These are phyloP conservation scores for Naganishia sp. DNA, from an alignment of 1,284 basidiomycete species.

Conservation along the genomic window DNA sequence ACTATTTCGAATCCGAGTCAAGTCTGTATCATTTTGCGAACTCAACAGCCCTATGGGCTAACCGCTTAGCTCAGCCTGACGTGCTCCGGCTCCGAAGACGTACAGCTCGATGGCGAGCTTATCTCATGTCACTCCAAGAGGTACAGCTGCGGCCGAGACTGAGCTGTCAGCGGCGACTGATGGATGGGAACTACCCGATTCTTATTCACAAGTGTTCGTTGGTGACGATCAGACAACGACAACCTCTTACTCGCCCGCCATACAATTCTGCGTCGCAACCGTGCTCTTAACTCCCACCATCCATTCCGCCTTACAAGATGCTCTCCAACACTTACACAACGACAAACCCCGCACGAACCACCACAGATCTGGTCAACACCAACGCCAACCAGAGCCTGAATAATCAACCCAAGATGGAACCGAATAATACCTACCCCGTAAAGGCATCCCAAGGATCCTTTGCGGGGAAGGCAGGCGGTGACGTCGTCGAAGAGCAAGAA, in stretches of 20 bases:
- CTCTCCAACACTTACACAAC: background rate
- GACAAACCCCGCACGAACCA: conserved; percentile 4
- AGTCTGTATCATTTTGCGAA: background rate
- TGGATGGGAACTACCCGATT: background rate
- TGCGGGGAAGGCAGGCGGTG: conserved; percentile 4
- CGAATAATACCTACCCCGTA: conserved; percentile 24
- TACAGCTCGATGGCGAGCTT: conserved; percentile 11
- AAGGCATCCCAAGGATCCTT: conserved; percentile 12
- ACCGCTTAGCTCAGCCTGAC: background rate
- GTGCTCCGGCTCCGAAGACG: background rate
- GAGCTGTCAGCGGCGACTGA: background rate
- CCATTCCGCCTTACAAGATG: background rate
- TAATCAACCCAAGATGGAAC: conserved; percentile 25
- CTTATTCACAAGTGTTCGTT: no score
- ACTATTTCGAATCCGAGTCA: background rate
- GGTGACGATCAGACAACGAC: background rate
- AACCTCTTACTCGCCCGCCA: background rate
- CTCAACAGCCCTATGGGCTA: no score
- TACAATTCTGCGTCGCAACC: background rate
- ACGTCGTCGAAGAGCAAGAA: conserved; percentile 5
- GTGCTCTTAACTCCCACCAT: background rate
- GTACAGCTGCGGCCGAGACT: background rate
- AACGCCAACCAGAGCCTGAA: conserved; percentile 21
- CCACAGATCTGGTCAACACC: conserved; percentile 19
- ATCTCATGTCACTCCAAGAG: background rate